These are phyloP conservation scores for Collariella sp. DNA, from an alignment of 495 filamentous ascomycete species.

Conservation along the genomic window DNA sequence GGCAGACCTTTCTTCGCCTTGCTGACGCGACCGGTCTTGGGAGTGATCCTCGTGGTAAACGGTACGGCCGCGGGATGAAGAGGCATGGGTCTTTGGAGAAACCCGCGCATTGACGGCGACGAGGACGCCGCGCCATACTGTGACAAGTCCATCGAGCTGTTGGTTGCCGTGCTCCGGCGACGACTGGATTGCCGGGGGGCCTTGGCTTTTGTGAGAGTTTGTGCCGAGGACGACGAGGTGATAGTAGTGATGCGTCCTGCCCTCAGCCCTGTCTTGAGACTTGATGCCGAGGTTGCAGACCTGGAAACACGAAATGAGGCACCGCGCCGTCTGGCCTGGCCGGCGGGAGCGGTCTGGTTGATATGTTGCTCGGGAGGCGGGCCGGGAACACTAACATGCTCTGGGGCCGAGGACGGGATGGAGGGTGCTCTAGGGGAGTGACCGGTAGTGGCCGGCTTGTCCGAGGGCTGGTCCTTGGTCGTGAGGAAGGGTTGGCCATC, in stretches of 20 bases:
- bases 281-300: constrained; percentile 2
- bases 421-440: constrained; percentile 16
- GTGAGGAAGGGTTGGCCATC: constrained; percentile 23
- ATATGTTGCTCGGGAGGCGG: constrained; percentile 21
- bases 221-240: constrained; percentile 11
- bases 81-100: constrained; percentile 35
- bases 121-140: constrained; percentile 30
- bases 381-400: constrained; percentile 23
- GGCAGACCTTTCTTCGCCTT: constrained; percentile 77
- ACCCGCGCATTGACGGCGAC: constrained; percentile 25
- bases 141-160: constrained; percentile 39
- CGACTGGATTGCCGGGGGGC: constrained; percentile 25
- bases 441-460: constrained; percentile 25
- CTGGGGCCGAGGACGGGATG: constrained; percentile 16
- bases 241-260: neutral
- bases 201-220: constrained; percentile 7
- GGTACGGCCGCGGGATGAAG: constrained; percentile 23
- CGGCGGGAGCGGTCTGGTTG: constrained; percentile 23
- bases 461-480: constrained; percentile 33
- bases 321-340: constrained; percentile 20
- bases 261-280: neutral
- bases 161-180: constrained; percentile 36
- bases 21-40: constrained; percentile 66
- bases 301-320: constrained; percentile 15
- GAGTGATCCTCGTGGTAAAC: constrained; percentile 50